Conservation (phyloP, 2,329 filamentous ascomycete genomes). For the Diaporthe citriasiana region DNA sequence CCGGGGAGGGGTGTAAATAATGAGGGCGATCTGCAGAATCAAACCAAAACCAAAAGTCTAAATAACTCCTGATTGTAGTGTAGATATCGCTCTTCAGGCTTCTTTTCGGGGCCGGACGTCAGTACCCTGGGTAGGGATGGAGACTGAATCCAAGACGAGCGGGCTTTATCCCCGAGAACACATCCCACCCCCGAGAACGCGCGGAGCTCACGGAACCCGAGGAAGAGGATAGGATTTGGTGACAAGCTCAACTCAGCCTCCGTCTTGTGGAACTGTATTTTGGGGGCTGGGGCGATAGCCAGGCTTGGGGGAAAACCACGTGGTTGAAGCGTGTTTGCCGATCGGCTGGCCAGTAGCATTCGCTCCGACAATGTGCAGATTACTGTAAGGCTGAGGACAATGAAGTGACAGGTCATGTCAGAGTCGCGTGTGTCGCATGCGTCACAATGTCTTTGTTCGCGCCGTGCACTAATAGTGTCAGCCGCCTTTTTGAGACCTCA, state of each 20-base stretch:
- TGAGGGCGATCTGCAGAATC: not conserved
- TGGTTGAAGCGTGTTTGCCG: not conserved
- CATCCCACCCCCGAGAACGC: not conserved
- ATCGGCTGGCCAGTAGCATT: constrained; percentile 5
- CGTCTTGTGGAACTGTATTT: not conserved
- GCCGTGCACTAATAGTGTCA: not conserved
- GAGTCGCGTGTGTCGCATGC: not conserved
- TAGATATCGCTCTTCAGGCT: not conserved
- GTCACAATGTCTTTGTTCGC: constrained; percentile 5
- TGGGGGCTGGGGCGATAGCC: not conserved
- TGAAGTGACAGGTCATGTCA: constrained; percentile 13
- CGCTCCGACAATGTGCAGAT: not conserved
- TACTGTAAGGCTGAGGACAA: constrained; percentile 4
- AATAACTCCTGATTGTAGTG: not conserved
- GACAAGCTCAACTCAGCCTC: not conserved
- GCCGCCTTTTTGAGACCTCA: not conserved
- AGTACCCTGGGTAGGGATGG: too few relatives aligned
- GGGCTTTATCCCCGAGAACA: too few relatives aligned
- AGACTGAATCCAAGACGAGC: too few relatives aligned
- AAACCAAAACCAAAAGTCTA: not conserved
- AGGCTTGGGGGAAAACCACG: constrained; percentile 9
- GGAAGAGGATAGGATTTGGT: not conserved
- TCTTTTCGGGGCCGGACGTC: not conserved
- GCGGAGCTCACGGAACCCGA: not conserved
- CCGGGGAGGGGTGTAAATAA: not conserved